phyloP scores from a whole-genome alignment of 2,329 filamentous ascomycete species.

The Sclerotinia subarctica region DNA sequence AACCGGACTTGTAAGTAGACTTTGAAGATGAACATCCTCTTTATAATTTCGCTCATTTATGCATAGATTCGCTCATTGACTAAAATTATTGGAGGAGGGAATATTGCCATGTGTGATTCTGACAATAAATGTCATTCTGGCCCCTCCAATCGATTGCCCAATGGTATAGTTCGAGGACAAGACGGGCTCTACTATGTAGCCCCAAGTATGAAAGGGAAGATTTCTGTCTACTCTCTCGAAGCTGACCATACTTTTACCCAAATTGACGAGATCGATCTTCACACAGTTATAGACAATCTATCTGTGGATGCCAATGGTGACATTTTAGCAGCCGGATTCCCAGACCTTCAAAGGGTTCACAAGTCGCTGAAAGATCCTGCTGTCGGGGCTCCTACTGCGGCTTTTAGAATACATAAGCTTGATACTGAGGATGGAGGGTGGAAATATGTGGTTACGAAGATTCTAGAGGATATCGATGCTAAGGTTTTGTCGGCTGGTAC shows the following conservation, averaged over 20 bases:
- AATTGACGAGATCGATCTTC: conserved; percentile 34
- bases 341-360: conserved; percentile 30
- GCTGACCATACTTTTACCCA: conserved; percentile 23
- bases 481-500: background rate
- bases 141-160: conserved; percentile 31
- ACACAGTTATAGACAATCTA: conserved; percentile 39
- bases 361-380: conserved; percentile 29
- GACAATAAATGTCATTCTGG: conserved; percentile 4
- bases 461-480: conserved; percentile 7
- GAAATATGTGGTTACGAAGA: conserved; percentile 6
- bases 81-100: conserved; percentile 35
- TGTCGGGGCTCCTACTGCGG: background rate
- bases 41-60: background rate
- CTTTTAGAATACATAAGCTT: background rate
- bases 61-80: conserved; percentile 24
- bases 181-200: conserved; percentile 40
- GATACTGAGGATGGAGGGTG: background rate
- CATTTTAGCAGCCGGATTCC: conserved; percentile 39
- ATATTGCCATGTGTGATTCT: conserved; percentile 33
- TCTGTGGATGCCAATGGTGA: conserved; percentile 40
- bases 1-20: conserved; percentile 3
- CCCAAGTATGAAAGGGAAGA: conserved; percentile 24
- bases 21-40: background rate
- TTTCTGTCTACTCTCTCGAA: background rate
- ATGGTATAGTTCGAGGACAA: conserved; percentile 37